Evolutionary conservation across 495 filamentous ascomycete genomes (phyloP).

Genomic region (Parathielavia hyrcaniae): DNA sequence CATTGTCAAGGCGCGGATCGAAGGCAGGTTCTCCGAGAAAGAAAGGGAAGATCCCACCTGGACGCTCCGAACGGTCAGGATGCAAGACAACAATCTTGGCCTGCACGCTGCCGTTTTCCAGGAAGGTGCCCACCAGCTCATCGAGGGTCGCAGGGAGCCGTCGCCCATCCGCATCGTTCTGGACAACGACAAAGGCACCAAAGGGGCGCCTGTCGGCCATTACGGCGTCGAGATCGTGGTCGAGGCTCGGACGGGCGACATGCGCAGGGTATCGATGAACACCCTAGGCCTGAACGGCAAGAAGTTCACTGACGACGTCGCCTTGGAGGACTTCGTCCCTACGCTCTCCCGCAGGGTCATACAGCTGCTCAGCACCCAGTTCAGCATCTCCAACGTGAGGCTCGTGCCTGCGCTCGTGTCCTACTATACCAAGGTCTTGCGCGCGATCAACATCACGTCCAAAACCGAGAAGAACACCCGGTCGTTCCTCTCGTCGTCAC

Average conservation of each 20-base stretch:
- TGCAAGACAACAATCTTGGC: constrained; percentile 54
- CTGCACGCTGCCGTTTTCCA: constrained; percentile 74
- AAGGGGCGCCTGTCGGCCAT: constrained; percentile 55
- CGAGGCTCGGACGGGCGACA: constrained; percentile 42
- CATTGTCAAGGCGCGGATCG: constrained; percentile 75
- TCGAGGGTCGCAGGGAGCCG: constrained; percentile 52
- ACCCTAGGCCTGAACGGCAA: constrained; percentile 57
- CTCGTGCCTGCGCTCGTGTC: constrained; percentile 59
- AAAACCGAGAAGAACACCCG: constrained; percentile 48
- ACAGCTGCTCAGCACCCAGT: constrained; percentile 61
- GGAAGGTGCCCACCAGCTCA: constrained; percentile 48
- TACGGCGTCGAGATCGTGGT: constrained; percentile 62
- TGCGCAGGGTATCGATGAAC: constrained; percentile 48
- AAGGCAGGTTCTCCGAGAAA: constrained; percentile 69
- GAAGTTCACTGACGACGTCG: constrained; percentile 60
- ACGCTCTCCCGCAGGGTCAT: constrained; percentile 51
- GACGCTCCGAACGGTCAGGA: constrained; percentile 62
- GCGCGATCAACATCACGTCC: constrained; percentile 57
- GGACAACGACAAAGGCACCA: constrained; percentile 53
- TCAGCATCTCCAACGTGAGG: constrained; percentile 58
- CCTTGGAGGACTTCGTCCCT: constrained; percentile 58
- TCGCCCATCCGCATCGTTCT: constrained; percentile 56
- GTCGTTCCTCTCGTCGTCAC: constrained; percentile 68
- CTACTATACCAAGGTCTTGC: constrained; percentile 67
- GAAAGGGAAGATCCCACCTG: constrained; percentile 75